Conservation (phyloP, 2,329 filamentous ascomycete genomes). For the Colletotrichum salicis region DNA sequence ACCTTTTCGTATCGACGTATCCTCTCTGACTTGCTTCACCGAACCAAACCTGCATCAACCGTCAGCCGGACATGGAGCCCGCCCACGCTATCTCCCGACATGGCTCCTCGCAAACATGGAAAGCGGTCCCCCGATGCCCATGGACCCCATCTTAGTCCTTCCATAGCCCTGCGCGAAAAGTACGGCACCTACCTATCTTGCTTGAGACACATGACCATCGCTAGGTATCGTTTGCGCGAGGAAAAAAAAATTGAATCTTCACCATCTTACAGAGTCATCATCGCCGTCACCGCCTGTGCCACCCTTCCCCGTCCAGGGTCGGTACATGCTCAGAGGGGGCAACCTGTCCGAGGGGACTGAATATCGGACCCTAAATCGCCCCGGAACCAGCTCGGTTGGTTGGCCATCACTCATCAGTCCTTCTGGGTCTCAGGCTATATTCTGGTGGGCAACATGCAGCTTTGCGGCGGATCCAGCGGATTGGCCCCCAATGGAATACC, state of each 20-base stretch:
- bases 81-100: not conserved
- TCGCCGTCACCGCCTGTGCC: constrained; percentile 10
- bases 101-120: not conserved
- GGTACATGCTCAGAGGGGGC: constrained; percentile 8
- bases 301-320: not conserved
- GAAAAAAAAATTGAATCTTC: not conserved
- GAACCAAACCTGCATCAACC: constrained; percentile 1
- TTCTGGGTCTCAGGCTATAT: constrained; percentile 27
- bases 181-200: not conserved
- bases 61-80: constrained; percentile 20
- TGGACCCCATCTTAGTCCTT: not conserved
- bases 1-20: not conserved
- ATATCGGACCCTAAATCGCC: not conserved
- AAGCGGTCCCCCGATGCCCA: too few relatives aligned
- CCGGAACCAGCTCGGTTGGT: not conserved
- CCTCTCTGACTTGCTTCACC: not conserved
- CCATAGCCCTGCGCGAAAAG: not conserved
- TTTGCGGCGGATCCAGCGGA: constrained; percentile 29
- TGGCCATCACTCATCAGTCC: constrained; percentile 8
- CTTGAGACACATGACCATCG: constrained; percentile 10
- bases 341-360: constrained; percentile 7
- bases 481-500: constrained; percentile 19
- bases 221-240: not conserved
- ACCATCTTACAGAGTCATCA: not conserved
- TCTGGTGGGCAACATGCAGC: constrained; percentile 30